Evolutionary conservation across 345 rosid species (phyloP), one percentile per base, ranked within the genome.

Genomic region (Citrus reticulata): DNA sequence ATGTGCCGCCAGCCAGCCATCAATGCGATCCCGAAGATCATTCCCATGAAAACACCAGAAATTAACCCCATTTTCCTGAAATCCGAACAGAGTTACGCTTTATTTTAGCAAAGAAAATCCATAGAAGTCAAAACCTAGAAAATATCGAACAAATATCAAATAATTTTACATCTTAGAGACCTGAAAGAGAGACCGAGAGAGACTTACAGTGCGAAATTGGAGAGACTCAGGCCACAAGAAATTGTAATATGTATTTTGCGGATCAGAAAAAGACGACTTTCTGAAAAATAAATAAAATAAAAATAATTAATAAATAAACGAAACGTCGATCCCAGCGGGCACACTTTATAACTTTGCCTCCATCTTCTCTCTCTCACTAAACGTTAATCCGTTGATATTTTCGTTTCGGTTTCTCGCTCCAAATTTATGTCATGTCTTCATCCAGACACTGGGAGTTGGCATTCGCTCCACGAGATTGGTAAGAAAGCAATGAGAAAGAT

Each of bases 1-100:
- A 94, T 94, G 77, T 87, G 95, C 79, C 88, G 84, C 99, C 98
- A 97, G 14, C 93, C 98, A 59, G 97, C 99, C 98, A 97, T 92
- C 73, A 97, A 66, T 68, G 90, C 92, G 77, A 97, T 87, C 74
- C 99, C 99, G 80, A 93, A 88, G 84, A 89, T 70, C 79, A 88
- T 81, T 83, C 99, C 99, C 84, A 94, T 78, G 59, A 97, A 75
- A 63, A 94, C 82, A 82, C 99, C 99, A 20, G 98, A 91, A 75
- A 97, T 84, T 87, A 94, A 82, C 78, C 99, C 99, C 99, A 97
- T 93, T 78, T 85, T 86, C 84, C 85, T 81, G 75, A 54, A 83
- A 80, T 10, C 34, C 78, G 74, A 59, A 69, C 81, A 57, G 49
- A 70, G 27, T 57, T 67, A 29, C 30, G 19, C 5, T 51, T 77